Evolutionary conservation across 345 rosid species (phyloP), one percentile per base, ranked within the genome.

Genomic region (Laguncularia racemosa): DNA sequence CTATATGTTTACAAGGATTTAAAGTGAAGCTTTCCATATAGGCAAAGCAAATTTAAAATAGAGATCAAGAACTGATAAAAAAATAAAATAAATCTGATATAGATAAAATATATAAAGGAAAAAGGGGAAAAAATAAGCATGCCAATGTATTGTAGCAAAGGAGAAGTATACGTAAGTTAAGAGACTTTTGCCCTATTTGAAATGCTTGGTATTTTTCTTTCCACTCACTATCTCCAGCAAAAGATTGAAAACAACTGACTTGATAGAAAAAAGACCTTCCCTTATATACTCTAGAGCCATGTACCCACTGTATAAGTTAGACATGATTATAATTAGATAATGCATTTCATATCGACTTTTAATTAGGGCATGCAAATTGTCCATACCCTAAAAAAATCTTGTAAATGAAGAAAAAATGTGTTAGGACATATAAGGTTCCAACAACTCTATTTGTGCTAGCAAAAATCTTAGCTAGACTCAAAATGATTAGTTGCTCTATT

Each of bases 251-350:
- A 64, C 73, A 38, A 76, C 81, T 0, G 81, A 76, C 63, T 80
- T 74, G 11, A 67, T 28, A 0, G 80, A 80, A 60, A 67, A 74
- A 16, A 64, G 23, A 7, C 78, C 79, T n/a, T 67, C 68, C 68
- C 61, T 54, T 0, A 77, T 79, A 64, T 80, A 71, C 43, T 79
- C 77, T n/a, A 77, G 79, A 3, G 81, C 67, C 81, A 79, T 73
- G 56, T 73, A 79, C 11, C 77, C 77, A 17, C 84, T 76, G 66
- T 52, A 47, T 33, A 55, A 26, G 14, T 21, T 23, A 38, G 16
- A 17, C 15, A 8, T 33, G 40, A 33, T 8, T 33, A 4, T 33
- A 33, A 6, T 33, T 33, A 8, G 40, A 33, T 6, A 33, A 33
- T 33, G 9, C 10, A 33, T 33, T 33, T 33, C 40, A 33, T 33